A percentile compares a stretch with the other conserved stretches of the same genome.
These are phyloP conservation scores for Vicia faba DNA, from an alignment of 306 rosid species.

Conservation along the genomic window DNA sequence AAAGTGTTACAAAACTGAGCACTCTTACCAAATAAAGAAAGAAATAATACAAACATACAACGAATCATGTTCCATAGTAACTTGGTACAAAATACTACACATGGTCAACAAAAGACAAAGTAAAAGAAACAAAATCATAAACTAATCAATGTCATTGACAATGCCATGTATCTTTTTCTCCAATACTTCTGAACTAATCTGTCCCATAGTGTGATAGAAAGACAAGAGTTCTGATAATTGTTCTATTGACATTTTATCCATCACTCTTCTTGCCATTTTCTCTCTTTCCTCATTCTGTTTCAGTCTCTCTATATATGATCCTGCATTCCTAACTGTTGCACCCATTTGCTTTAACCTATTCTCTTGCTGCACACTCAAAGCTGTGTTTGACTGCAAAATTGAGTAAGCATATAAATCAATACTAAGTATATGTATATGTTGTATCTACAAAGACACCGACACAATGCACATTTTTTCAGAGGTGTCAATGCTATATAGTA, in stretches of 20 bases:
- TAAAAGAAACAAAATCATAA: conserved; percentile 22
- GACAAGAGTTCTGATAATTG: conserved; percentile 74
- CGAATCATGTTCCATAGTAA: not conserved
- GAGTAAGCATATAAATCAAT: not conserved
- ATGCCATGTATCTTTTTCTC: conserved; percentile 63
- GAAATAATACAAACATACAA: not conserved
- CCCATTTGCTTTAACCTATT: conserved; percentile 92
- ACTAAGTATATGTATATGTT: no score
- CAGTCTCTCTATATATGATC: conserved; percentile 65
- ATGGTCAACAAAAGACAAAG: conserved; percentile 26
- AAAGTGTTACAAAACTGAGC: not conserved
- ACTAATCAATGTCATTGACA: conserved; percentile 37
- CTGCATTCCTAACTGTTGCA: conserved; percentile 89
- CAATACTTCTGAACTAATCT: conserved; percentile 69
- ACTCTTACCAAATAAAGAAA: not conserved
- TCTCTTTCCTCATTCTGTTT: conserved; percentile 71
- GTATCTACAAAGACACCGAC: not conserved
- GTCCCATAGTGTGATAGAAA: conserved; percentile 84
- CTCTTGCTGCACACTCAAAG: conserved; percentile 80
- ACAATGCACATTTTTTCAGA: no score
- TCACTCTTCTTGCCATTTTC: conserved; percentile 63
- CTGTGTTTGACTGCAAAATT: conserved; percentile 76
- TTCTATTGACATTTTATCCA: conserved; percentile 77
- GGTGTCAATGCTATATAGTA: not conserved
- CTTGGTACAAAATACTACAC: conserved; percentile 13